These are phyloP conservation scores for Brassica cretica DNA, from an alignment of 345 rosid species.

Conservation along the genomic window DNA sequence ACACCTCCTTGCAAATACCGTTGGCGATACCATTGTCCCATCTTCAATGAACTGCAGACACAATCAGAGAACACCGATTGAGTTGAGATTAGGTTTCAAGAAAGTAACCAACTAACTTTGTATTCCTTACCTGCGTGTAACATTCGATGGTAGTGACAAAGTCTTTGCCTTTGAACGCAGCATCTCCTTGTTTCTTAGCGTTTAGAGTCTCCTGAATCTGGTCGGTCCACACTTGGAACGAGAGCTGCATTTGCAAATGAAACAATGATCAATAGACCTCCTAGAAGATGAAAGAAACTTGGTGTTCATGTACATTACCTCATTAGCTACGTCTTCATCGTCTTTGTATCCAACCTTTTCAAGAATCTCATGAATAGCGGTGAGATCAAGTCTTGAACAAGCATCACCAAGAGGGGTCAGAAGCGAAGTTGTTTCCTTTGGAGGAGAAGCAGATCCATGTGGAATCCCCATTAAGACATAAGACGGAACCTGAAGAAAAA, in stretches of 20 bases:
- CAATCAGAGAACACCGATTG: constrained; percentile 6
- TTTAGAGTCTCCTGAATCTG: constrained; percentile 69
- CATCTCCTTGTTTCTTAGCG: constrained; percentile 63
- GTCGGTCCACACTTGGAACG: constrained; percentile 73
- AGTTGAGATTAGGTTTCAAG: constrained; percentile 8
- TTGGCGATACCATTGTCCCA: constrained; percentile 79
- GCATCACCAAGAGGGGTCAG: constrained; percentile 78
- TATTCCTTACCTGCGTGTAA: constrained; percentile 51
- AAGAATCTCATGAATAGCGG: constrained; percentile 76
- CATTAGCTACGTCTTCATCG: constrained; percentile 81
- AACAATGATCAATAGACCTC: constrained; percentile 3
- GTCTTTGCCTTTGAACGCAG: constrained; percentile 63
- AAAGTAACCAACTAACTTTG: constrained; percentile 1
- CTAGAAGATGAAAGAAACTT: background rate
- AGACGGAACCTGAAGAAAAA: constrained; percentile 58
- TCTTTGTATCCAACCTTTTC: constrained; percentile 78
- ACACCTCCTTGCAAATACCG: constrained; percentile 76
- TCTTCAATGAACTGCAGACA: constrained; percentile 65
- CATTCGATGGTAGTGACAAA: constrained; percentile 55
- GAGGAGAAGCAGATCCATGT: constrained; percentile 53
- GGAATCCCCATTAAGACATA: constrained; percentile 64
- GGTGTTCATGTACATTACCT: constrained; percentile 45
- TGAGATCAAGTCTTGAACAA: constrained; percentile 73
- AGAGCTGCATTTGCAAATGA: constrained; percentile 54
- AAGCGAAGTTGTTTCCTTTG: constrained; percentile 42